A percentile compares a stretch with the other conserved stretches of the same genome.
These are phyloP conservation scores for Monascus ruber DNA, from an alignment of 2,329 filamentous ascomycete genomes.

Conservation along the genomic window DNA sequence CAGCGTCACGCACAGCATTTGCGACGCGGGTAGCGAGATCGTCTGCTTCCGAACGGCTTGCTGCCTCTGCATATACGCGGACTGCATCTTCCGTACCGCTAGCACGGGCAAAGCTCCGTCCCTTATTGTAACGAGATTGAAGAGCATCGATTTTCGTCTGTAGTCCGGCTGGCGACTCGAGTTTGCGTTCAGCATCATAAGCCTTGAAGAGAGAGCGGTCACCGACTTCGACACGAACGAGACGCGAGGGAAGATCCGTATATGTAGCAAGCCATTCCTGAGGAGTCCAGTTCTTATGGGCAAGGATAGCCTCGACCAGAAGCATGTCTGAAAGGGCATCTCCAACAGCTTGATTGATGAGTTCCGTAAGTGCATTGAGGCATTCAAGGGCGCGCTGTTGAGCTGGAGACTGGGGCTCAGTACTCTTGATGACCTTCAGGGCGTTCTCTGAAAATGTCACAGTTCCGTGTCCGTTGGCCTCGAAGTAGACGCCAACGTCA, in stretches of 20 bases:
- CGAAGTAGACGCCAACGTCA: slow-evolving; percentile 95
- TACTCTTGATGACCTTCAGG: slow-evolving; percentile 63
- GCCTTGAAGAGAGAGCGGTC: slow-evolving; percentile 85
- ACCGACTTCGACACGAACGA: slow-evolving; percentile 83
- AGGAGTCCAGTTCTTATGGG: slow-evolving; percentile 84
- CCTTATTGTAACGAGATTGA: slow-evolving; percentile 83
- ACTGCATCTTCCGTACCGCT: slow-evolving; percentile 95
- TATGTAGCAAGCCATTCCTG: slow-evolving; percentile 91
- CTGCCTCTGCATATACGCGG: slow-evolving; percentile 89
- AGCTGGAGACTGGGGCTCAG: slow-evolving; percentile 77
- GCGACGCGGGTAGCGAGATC: slow-evolving; percentile 79
- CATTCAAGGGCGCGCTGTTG: slow-evolving; percentile 83
- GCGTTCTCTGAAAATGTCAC: slow-evolving; percentile 86
- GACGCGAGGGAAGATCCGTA: slow-evolving; percentile 82
- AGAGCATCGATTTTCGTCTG: slow-evolving; percentile 79
- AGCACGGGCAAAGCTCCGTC: slow-evolving; percentile 79
- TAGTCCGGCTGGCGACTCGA: slow-evolving; percentile 65
- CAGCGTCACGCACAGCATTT: slow-evolving; percentile 55
- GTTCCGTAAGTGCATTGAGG: slow-evolving; percentile 68
- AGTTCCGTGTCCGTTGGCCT: slow-evolving; percentile 95
- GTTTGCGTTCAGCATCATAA: slow-evolving; percentile 80
- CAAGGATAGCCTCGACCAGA: slow-evolving; percentile 88
- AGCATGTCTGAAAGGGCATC: slow-evolving; percentile 94
- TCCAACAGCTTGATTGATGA: slow-evolving; percentile 97
- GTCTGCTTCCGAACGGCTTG: slow-evolving; percentile 77